phyloP scores from a whole-genome alignment of 441 rosid genomes.

The Brassica hybrid region DNA sequence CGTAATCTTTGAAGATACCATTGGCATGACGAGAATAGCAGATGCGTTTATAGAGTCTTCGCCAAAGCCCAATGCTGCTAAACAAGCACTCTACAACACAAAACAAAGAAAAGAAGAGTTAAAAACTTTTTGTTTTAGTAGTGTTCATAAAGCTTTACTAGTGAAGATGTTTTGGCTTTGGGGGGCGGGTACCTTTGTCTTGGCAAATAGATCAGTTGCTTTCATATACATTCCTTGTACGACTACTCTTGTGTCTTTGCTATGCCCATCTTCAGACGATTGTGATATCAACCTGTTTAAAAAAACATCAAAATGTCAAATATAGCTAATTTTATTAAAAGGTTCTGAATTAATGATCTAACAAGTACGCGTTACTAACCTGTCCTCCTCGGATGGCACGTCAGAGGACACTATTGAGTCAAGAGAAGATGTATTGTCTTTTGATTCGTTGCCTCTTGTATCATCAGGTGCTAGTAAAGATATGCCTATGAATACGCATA shows the following conservation, averaged over 20 bases:
- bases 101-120: constrained; percentile 1
- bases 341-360: not conserved
- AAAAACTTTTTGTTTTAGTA: constrained; percentile 2
- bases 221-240: constrained; percentile 62
- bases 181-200: constrained; percentile 81
- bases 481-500: constrained; percentile 85
- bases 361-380: constrained; percentile 46
- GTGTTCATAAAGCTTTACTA: not conserved
- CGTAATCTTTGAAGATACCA: too few species aligned
- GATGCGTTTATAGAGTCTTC: constrained; percentile 96
- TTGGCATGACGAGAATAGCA: too few species aligned
- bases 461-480: constrained; percentile 97
- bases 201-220: constrained; percentile 59
- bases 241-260: constrained; percentile 65
- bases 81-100: constrained; percentile 68
- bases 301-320: not conserved
- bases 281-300: constrained; percentile 57
- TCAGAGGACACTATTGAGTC: constrained; percentile 38
- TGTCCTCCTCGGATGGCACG: constrained; percentile 66
- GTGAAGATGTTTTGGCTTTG: not conserved
- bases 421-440: constrained; percentile 63
- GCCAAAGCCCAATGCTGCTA: constrained; percentile 74
- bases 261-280: constrained; percentile 56
- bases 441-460: constrained; percentile 76
- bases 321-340: not conserved